A percentile compares a stretch with the other conserved stretches of the same genome.
Evolutionary conservation across 352 stramenopile species (phyloP).

Genomic region (Globisporangium splendens): DNA sequence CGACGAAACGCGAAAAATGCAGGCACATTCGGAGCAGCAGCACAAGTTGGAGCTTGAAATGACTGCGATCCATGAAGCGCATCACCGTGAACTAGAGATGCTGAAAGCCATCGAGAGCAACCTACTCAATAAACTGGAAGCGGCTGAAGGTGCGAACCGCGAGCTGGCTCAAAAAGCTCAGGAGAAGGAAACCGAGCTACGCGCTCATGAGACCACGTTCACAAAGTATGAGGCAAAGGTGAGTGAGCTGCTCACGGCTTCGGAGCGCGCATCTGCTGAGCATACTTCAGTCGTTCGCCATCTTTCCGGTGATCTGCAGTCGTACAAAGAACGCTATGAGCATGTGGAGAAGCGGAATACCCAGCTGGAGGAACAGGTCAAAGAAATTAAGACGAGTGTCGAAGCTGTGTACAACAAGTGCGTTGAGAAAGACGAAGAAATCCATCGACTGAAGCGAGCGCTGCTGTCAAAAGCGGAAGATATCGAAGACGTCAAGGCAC

Average conservation of each 20-base stretch:
- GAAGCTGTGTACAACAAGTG: slow-evolving; percentile 45
- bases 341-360: slow-evolving; percentile 24
- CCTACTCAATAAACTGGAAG: slow-evolving; percentile 17
- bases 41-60: slow-evolving; percentile 2
- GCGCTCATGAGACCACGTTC: slow-evolving; percentile 13
- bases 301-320: slow-evolving; percentile 21
- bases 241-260: not conserved
- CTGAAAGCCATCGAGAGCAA: slow-evolving; percentile 8
- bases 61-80: slow-evolving; percentile 1
- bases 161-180: slow-evolving; percentile 18
- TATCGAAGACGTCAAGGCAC: slow-evolving; percentile 40
- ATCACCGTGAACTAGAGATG: slow-evolving; percentile 6
- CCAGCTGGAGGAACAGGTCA: slow-evolving; percentile 42
- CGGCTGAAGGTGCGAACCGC: slow-evolving; percentile 10
- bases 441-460: slow-evolving; percentile 46
- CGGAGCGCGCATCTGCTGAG: slow-evolving; percentile 5
- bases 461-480: slow-evolving; percentile 43
- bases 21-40: slow-evolving; percentile 2
- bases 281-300: slow-evolving; percentile 6
- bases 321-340: slow-evolving; percentile 32
- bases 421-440: slow-evolving; percentile 54
- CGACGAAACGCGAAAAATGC: not conserved
- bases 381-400: slow-evolving; percentile 41
- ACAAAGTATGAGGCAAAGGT: slow-evolving; percentile 4
- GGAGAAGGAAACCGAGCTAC: slow-evolving; percentile 18